Evolutionary conservation across 139 green algal species (phyloP).

Genomic region (Chlamydomonas incerta): DNA sequence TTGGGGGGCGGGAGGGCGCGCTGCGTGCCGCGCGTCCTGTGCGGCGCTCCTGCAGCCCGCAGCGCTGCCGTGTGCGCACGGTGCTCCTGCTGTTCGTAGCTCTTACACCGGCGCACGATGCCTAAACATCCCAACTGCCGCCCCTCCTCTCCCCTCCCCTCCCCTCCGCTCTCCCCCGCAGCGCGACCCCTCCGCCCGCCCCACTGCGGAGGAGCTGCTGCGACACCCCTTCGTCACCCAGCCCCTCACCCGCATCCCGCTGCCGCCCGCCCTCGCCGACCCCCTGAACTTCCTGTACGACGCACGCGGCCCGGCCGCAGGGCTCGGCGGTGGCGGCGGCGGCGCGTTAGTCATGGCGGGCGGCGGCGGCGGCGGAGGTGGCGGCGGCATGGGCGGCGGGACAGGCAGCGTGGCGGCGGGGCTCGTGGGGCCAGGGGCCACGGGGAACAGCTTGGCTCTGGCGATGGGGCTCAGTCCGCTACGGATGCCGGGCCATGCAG

Average conservation of each 20-base stretch:
- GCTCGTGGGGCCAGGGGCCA: background rate
- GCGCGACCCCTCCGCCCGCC: constrained; percentile 65
- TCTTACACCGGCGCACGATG: too few species aligned
- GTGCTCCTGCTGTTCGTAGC: too few species aligned
- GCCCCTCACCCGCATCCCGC: background rate
- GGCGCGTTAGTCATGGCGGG: background rate
- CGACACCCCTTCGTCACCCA: constrained; percentile 71
- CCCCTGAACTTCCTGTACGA: constrained; percentile 8
- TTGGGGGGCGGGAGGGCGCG: too few species aligned
- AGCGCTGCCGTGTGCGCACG: too few species aligned
- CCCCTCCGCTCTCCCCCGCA: too few species aligned
- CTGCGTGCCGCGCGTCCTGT: too few species aligned
- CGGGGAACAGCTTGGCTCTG: background rate
- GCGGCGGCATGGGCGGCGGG: background rate
- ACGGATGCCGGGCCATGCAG: background rate
- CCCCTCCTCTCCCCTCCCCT: too few species aligned
- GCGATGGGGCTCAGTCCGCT: constrained; percentile 6
- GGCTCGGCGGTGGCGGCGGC: background rate
- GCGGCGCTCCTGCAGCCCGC: too few species aligned
- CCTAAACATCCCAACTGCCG: too few species aligned
- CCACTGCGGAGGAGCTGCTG: constrained; percentile 66
- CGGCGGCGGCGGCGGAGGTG: background rate
- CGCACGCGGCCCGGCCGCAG: background rate
- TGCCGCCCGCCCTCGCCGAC: constrained; percentile 20
- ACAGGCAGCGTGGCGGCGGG: background rate